Evolutionary conservation across 2,329 filamentous ascomycete species (phyloP), one percentile per base, ranked within the genome.

Genomic region (Verticillium longisporum): DNA sequence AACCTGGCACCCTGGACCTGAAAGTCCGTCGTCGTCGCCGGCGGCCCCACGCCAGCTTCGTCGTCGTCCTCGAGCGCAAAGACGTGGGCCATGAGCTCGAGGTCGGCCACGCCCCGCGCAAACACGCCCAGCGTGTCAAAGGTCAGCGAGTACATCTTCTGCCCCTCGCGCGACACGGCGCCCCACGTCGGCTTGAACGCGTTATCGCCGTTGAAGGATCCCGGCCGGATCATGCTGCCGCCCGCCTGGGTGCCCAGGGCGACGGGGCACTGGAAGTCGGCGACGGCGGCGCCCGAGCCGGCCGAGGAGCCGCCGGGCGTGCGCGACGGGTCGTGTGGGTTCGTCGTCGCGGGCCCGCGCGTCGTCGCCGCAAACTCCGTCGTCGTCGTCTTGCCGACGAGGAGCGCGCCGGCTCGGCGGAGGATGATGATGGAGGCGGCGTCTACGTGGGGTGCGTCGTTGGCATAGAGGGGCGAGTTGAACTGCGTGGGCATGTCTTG

Each of bases 301-400:
- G 86, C 85, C 0, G 86, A 89, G 0, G 87, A 89, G 55, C 88
- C 88, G 1, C 88, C 88, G 0, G 88, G 87, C 0, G 87, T 89
- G 4, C 88, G 80, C 0, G 78, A 79, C 1, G 75, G 70, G 69
- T 90, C 86, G 65, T 91, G 90, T 0, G 87, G 85, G 68, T 90
- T 90, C 3, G 72, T 68, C 1, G 85, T 86, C 58, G 76, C 77
- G 1, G 81, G 77, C 0, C 85, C 85, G 14, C 75, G 70, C 1
- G 76, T 77, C 0, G 79, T 84, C 2, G 83, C 80, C 0, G 86
- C 84, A 65, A 89, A 88, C 67, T 89, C 85, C 0, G 87, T 87
- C 0, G 86, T 89, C 0, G 80, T 83, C 3, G 73, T 74, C 60
- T 75, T 75, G 38, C 70, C 69, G 10, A 88, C 73, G n/a, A 88